Conservation (phyloP, 176 grass and related monocot species). For the Eragrostis nindensis region DNA sequence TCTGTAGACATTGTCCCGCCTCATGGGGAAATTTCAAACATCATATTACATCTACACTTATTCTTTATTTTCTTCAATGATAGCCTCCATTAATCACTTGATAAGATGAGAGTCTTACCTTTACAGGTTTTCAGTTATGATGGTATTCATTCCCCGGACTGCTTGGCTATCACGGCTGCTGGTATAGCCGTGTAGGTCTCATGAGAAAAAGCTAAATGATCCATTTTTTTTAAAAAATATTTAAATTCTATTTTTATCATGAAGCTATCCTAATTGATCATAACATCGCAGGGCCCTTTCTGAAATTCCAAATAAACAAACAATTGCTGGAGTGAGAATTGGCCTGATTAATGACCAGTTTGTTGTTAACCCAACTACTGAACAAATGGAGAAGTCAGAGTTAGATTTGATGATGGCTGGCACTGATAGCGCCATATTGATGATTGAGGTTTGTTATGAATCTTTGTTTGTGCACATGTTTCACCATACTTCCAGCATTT, state of each 20-base stretch:
- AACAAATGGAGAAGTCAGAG: slow-evolving; percentile 93
- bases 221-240: neutral
- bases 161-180: slow-evolving; percentile 96
- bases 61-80: slow-evolving; percentile 20
- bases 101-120: slow-evolving; percentile 21
- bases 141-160: slow-evolving; percentile 94
- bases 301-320: slow-evolving; percentile 95
- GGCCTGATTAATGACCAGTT: slow-evolving; percentile 82
- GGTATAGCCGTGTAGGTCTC: slow-evolving; percentile 94
- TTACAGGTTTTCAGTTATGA: slow-evolving; percentile 98
- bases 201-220: slow-evolving; percentile 18
- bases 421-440: slow-evolving; percentile 84
- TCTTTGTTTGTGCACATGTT: slow-evolving; percentile 22
- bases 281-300: slow-evolving; percentile 74
- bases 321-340: slow-evolving; percentile 89
- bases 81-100: slow-evolving; percentile 10
- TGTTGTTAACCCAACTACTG: slow-evolving; percentile 88
- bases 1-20: neutral
- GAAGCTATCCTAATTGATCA: slow-evolving; percentile 27
- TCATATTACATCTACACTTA: neutral
- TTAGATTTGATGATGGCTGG: slow-evolving; percentile 97
- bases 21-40: slow-evolving; percentile 4
- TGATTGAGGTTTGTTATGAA: slow-evolving; percentile 87
- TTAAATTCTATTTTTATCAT: neutral
- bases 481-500: neutral